These are phyloP conservation scores for Saturnispora ahearnii DNA, from an alignment of 805 yeast species.

Conservation along the genomic window DNA sequence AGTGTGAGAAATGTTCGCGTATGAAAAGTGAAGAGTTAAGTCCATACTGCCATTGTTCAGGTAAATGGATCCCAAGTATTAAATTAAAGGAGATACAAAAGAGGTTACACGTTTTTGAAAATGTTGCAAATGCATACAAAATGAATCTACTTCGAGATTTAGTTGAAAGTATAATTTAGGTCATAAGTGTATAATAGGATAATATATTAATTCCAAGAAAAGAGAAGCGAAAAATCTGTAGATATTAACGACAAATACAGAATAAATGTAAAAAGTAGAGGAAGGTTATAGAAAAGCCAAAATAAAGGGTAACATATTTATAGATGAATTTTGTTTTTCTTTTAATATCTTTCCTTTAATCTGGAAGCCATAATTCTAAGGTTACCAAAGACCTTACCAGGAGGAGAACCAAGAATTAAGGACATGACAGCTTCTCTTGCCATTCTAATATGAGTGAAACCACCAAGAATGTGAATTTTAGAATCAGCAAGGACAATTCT, in stretches of 20 bases:
- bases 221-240: background rate
- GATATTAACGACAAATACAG: background rate
- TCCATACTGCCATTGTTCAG: constrained; percentile 79
- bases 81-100: constrained; percentile 35
- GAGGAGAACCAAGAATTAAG: constrained; percentile 93
- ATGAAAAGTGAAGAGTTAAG: constrained; percentile 63
- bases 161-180: constrained; percentile 14
- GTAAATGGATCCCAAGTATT: constrained; percentile 62
- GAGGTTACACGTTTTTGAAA: constrained; percentile 41
- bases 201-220: background rate
- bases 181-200: background rate
- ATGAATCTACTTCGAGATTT: constrained; percentile 43
- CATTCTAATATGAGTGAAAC: constrained; percentile 93
- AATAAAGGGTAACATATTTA: background rate
- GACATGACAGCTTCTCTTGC: constrained; percentile 97
- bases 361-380: constrained; percentile 94
- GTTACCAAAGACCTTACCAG: constrained; percentile 97
- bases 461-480: constrained; percentile 93
- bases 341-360: constrained; percentile 86
- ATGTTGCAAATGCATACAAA: constrained; percentile 52
- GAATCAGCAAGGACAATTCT: constrained; percentile 96
- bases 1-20: constrained; percentile 67
- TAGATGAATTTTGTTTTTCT: background rate
- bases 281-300: background rate
- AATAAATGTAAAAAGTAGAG: background rate